phyloP scores from a whole-genome alignment of 2,329 filamentous ascomycete genomes.

The Arthrocladium fulminans region DNA sequence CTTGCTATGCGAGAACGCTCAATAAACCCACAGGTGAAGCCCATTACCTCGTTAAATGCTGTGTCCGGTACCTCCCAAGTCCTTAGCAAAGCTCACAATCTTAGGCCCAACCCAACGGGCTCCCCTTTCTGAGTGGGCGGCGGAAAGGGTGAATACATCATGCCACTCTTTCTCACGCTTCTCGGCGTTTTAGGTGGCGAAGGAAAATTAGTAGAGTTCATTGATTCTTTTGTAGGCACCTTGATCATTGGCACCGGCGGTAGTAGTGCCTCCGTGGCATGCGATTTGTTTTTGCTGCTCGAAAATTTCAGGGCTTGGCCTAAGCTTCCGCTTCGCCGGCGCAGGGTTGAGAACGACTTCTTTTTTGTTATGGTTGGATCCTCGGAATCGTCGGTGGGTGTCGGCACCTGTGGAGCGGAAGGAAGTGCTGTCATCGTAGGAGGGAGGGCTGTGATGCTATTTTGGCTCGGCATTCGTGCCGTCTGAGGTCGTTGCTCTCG shows the following conservation, averaged over 20 bases:
- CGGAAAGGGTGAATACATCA: slow-evolving; percentile 7
- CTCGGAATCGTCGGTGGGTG: not conserved
- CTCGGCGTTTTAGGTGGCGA: not conserved
- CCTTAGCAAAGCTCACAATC: not conserved
- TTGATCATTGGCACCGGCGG: not conserved
- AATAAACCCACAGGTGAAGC: not conserved
- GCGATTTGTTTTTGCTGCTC: not conserved
- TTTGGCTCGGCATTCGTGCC: not conserved
- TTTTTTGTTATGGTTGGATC: slow-evolving; percentile 13
- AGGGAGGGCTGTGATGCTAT: not conserved
- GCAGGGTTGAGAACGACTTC: slow-evolving; percentile 17
- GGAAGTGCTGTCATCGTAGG: not conserved
- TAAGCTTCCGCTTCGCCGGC: slow-evolving; percentile 20
- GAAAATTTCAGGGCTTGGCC: slow-evolving; percentile 18
- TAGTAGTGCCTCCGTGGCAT: not conserved
- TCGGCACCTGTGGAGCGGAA: not conserved
- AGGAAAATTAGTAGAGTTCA: not conserved
- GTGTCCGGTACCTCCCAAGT: not conserved
- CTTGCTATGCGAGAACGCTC: not conserved
- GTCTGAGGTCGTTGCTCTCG: not conserved
- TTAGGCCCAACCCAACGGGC: slow-evolving; percentile 2
- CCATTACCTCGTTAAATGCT: not conserved
- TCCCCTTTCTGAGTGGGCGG: not conserved
- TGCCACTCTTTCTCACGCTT: slow-evolving; percentile 4
- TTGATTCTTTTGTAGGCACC: not conserved